A percentile compares a stretch with the other conserved stretches of the same genome.
These are phyloP conservation scores for Phytophthora multivora DNA, from an alignment of 352 stramenopile species.

Conservation along the genomic window DNA sequence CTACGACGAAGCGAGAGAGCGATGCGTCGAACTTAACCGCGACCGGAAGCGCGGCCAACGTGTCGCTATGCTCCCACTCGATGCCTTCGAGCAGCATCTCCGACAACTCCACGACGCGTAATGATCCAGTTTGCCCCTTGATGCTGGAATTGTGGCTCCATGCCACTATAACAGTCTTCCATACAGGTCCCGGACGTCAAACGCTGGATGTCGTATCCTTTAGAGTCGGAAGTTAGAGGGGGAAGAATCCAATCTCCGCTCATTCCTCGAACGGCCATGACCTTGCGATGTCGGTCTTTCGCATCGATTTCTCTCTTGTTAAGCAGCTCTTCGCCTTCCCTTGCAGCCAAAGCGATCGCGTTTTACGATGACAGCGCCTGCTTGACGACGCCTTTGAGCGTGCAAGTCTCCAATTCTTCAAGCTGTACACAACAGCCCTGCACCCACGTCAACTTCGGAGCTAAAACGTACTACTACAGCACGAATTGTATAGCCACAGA, in stretches of 20 bases:
- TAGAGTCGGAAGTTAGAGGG: constrained; percentile 11
- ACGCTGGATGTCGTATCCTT: constrained; percentile 18
- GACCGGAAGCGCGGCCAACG: constrained; percentile 53
- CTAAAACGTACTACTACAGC: constrained; percentile 29
- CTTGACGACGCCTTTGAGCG: constrained; percentile 14
- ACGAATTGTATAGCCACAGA: constrained; percentile 11
- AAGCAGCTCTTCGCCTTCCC: neutral
- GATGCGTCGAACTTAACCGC: constrained; percentile 53
- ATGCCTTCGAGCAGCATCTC: constrained; percentile 49
- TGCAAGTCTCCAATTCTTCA: constrained; percentile 24
- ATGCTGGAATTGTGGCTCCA: constrained; percentile 3
- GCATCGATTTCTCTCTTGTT: too few relatives aligned
- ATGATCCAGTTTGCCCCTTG: neutral
- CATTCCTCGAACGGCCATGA: constrained; percentile 37
- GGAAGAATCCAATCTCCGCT: neutral
- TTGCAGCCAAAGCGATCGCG: constrained; percentile 15
- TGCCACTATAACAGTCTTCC: constrained; percentile 22
- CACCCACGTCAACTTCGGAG: constrained; percentile 15
- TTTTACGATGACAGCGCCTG: constrained; percentile 28
- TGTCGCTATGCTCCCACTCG: constrained; percentile 46
- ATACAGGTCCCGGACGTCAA: constrained; percentile 24
- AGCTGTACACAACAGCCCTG: constrained; percentile 24
- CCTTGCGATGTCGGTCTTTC: neutral
- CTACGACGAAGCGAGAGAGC: constrained; percentile 56
- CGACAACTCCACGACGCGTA: constrained; percentile 18